Evolutionary conservation across 345 rosid genomes (phyloP), one percentile per base, ranked within the genome.

Genomic region (Rhizophora apiculata): DNA sequence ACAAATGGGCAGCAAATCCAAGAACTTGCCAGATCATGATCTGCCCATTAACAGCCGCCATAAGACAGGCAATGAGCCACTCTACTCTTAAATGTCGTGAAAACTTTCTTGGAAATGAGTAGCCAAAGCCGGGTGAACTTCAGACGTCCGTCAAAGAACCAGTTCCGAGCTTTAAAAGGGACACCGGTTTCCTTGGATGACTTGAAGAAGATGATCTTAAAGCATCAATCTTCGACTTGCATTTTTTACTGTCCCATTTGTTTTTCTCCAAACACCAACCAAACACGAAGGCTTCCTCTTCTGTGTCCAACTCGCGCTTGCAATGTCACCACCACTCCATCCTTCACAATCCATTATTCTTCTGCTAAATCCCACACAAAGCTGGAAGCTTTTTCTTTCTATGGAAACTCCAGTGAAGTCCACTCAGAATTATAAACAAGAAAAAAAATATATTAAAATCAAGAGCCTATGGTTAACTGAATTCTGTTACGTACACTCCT

Each of bases 191-290:
- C 64, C 30, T 65, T 7, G 66, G 21, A 48, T 6, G 24, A 70
- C 48, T 30, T 34, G 74, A 36, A 61, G 74, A 46, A 30, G 72
- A 63, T 20, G 84, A 83, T 36, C 16, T 39, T 43, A 78, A 74
- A 52, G 82, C 79, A 68, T 74, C 78, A 43, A 82, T 9, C 75
- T 69, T 80, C 21, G 79, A 66, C 69, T 82, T 76, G 82, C 88
- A 82, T 60, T 74, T 82, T 65, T 53, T 57, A 31, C 53, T 62
- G 53, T 84, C 85, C 6, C 74, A 78, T 55, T 80, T 68, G 68
- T 73, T 79, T 58, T 77, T 78, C 53, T 81, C 78, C 78, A 82
- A 73, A 65, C 84, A 82, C 59, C 72, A 7, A 70, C 66, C 63
- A 63, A 72, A 54, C 26, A 67, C 51, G 57, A 48, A 52, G 82